Evolutionary conservation across 1,284 basidiomycete species (phyloP).

Genomic region (Cryptococcus floricola): DNA sequence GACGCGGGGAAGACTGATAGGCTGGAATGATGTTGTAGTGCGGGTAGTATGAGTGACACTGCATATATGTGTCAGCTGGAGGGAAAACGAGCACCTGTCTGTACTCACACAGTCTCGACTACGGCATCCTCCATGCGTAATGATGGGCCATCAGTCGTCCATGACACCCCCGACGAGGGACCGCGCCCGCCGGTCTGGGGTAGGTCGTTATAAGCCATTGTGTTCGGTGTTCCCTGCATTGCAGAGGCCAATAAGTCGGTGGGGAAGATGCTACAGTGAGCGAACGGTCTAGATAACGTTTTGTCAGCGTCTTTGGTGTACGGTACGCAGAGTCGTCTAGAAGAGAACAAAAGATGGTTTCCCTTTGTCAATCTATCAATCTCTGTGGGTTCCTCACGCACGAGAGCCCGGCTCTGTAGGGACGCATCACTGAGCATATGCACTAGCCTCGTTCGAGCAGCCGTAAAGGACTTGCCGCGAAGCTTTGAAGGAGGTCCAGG

Average conservation of each 20-base stretch:
- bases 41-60: constrained; percentile 43
- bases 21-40: constrained; percentile 45
- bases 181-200: not conserved
- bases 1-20: constrained; percentile 42
- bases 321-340: too few species aligned
- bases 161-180: constrained; percentile 11
- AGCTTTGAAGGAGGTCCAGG: too few species aligned
- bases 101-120: constrained; percentile 44
- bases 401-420: too few species aligned
- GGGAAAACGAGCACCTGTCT: not conserved
- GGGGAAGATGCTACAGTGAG: too few species aligned
- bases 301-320: too few species aligned
- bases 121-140: constrained; percentile 44
- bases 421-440: too few species aligned
- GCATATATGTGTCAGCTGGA: not conserved
- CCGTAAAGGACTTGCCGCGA: too few species aligned
- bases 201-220: constrained; percentile 10
- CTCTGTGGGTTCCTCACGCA: too few species aligned
- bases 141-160: constrained; percentile 25
- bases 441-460: too few species aligned
- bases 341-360: too few species aligned
- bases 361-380: too few species aligned
- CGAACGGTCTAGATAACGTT: too few species aligned
- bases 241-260: not conserved
- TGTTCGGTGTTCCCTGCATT: constrained; percentile 1